Conservation (phyloP, 1,284 basidiomycete genomes). For the Melampsora abietis-canadensis region DNA sequence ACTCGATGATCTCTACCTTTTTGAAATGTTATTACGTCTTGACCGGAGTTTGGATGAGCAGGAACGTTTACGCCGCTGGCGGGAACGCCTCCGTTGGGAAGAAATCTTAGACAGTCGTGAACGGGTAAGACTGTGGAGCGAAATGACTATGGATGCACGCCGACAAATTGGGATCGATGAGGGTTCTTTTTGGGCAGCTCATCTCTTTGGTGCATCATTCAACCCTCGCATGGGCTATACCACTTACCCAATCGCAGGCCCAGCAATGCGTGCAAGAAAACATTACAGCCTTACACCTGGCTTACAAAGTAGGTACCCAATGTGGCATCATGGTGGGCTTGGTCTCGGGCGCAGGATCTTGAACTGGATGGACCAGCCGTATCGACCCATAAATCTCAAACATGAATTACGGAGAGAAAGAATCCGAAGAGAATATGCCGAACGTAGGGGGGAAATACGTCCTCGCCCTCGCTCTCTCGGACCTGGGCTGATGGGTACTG, state of each 20-base stretch:
- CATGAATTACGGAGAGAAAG: neutral
- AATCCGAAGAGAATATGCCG: conserved; percentile 23
- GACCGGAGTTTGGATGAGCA: conserved; percentile 20
- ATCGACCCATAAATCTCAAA: neutral
- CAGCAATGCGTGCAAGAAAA: neutral
- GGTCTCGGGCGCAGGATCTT: conserved; percentile 28
- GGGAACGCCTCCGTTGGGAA: conserved; percentile 24
- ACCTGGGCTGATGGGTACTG: neutral
- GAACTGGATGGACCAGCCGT: conserved; percentile 5
- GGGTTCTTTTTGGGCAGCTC: conserved; percentile 25
- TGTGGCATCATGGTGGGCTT: conserved; percentile 32
- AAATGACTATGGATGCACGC: conserved; percentile 1
- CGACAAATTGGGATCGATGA: conserved; percentile 7
- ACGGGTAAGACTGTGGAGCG: conserved; percentile 11
- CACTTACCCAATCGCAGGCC: neutral
- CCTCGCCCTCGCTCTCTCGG: neutral
- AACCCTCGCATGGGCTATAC: conserved; percentile 19
- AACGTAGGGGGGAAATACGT: conserved; percentile 15
- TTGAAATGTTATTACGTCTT: conserved; percentile 12
- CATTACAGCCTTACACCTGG: conserved; percentile 22
- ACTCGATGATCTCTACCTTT: conserved; percentile 34
- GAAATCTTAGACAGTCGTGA: conserved; percentile 3
- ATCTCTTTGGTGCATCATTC: conserved; percentile 22
- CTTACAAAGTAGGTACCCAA: conserved; percentile 3
- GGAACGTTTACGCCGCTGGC: conserved; percentile 24